These are phyloP conservation scores for Diplodia intermedia DNA, from an alignment of 2,329 filamentous ascomycete genomes.

Conservation along the genomic window DNA sequence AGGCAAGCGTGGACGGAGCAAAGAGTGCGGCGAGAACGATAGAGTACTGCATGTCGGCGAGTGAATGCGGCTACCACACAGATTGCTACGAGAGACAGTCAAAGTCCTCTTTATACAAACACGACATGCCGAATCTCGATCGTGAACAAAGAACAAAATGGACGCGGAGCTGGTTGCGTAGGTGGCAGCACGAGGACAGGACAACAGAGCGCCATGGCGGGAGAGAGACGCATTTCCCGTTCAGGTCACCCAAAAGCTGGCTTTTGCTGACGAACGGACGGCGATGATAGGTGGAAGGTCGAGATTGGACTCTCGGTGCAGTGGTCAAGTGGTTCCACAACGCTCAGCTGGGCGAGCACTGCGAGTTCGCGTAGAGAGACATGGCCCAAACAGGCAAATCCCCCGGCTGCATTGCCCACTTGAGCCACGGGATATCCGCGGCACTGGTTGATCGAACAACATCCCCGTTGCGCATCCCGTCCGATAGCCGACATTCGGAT, in stretches of 20 bases:
- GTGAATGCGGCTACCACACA: background rate
- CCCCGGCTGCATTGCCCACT: background rate
- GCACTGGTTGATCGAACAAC: background rate
- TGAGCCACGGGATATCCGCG: background rate
- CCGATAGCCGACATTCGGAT: background rate
- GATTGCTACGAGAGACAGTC: background rate
- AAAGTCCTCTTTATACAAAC: background rate
- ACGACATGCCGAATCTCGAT: background rate
- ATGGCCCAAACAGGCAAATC: background rate
- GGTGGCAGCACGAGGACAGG: background rate
- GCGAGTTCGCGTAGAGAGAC: background rate
- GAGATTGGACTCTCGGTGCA: background rate
- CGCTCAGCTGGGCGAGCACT: background rate
- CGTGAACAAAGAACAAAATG: background rate
- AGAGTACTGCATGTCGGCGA: conserved; percentile 33
- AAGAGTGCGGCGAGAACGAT: conserved; percentile 29
- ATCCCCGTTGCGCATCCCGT: background rate
- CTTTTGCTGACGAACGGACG: background rate
- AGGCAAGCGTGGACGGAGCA: conserved; percentile 34
- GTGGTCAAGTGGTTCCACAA: background rate
- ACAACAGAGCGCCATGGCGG: background rate
- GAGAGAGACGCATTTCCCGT: background rate
- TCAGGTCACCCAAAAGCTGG: background rate
- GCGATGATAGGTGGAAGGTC: background rate
- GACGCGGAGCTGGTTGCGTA: background rate